Percentiles rank a stretch among this genome's conserved stretches.
Evolutionary conservation across 129 eudicot genomes (phyloP).

Genomic region (Flaveria ramosissima): DNA sequence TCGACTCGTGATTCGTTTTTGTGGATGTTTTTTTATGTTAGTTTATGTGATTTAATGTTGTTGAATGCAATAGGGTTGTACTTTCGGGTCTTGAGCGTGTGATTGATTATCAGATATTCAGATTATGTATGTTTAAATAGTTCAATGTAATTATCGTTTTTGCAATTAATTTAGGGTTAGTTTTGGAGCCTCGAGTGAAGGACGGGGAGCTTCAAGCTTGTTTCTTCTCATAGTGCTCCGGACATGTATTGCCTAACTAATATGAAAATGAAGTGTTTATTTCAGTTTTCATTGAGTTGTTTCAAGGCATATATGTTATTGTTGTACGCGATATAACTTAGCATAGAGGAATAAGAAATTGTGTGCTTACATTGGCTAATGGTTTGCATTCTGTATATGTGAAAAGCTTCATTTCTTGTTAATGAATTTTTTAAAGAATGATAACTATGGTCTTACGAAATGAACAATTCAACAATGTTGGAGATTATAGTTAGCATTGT

Average conservation of each 20-base stretch:
- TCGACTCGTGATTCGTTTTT: too few species aligned
- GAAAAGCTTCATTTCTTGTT: background rate
- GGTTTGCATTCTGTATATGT: background rate
- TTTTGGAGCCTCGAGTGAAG: slow-evolving; percentile 49
- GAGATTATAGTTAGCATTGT: background rate
- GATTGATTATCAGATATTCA: background rate
- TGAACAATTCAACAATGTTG: background rate
- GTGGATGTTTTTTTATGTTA: too few species aligned
- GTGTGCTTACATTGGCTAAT: background rate
- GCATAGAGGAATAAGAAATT: background rate
- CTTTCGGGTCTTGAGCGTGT: background rate
- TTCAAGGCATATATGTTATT: slow-evolving; percentile 28
- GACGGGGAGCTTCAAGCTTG: slow-evolving; percentile 31
- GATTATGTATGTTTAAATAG: too few species aligned
- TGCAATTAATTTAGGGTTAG: background rate
- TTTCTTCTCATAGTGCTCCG: slow-evolving; percentile 48
- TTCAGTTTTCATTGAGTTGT: slow-evolving; percentile 27
- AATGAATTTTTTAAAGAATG: background rate
- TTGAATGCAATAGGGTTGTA: background rate
- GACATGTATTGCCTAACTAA: slow-evolving; percentile 24
- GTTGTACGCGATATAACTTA: background rate
- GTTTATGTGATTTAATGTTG: background rate
- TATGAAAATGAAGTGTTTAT: slow-evolving; percentile 11
- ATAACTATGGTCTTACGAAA: background rate
- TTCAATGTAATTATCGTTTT: background rate